Evolutionary conservation across 345 rosid genomes (phyloP).

Genomic region (Arabidopsis thaliana): DNA sequence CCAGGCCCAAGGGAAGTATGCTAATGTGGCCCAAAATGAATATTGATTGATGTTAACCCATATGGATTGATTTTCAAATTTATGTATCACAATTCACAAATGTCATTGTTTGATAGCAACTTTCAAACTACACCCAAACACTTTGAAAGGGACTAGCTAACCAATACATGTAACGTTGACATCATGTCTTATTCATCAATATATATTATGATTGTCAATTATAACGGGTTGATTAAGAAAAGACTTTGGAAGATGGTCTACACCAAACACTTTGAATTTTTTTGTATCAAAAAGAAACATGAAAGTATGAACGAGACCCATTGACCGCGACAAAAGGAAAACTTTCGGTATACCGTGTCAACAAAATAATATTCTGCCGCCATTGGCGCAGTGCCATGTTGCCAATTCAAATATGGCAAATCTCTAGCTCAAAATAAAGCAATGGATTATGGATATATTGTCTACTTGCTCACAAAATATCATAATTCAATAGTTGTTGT

Average conservation of each 20-base stretch:
- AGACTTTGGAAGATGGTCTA: not conserved
- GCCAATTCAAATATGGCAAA: not conserved
- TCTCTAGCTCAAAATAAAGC: not conserved
- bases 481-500: too few relatives aligned
- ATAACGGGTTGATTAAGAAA: not conserved
- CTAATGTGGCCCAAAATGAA: too few relatives aligned
- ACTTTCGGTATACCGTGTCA: not conserved
- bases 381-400: not conserved
- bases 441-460: too few relatives aligned
- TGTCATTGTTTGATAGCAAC: slow-evolving; percentile 18
- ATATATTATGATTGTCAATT: not conserved
- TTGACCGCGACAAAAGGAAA: not conserved
- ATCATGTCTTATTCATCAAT: not conserved
- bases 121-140: slow-evolving; percentile 23
- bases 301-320: slow-evolving; percentile 21
- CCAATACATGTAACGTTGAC: not conserved
- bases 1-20: too few relatives aligned
- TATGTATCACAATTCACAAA: not conserved
- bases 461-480: too few relatives aligned
- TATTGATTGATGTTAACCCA: too few relatives aligned
- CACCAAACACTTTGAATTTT: too few relatives aligned
- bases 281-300: not conserved
- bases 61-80: too few relatives aligned
- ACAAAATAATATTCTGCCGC: not conserved
- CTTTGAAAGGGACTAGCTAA: slow-evolving; percentile 7